Evolutionary conservation across 2,329 filamentous ascomycete genomes (phyloP).

Genomic region (Camptophora hylomeconis): DNA sequence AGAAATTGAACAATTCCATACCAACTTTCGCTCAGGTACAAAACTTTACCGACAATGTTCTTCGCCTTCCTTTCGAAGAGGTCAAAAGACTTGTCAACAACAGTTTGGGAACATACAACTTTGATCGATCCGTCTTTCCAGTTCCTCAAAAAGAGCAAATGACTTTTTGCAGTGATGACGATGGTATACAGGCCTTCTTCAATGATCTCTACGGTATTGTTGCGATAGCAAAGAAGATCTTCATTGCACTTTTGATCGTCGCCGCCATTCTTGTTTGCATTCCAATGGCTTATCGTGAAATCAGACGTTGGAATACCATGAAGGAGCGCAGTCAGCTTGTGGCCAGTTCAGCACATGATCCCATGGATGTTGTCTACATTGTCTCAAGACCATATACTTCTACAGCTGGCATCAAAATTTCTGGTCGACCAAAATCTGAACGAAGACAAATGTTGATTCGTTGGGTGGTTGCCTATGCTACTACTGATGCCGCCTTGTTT

Average conservation of each 20-base stretch:
- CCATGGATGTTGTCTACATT: conserved; percentile 81
- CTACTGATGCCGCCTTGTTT: conserved; percentile 71
- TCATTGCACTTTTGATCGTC: conserved; percentile 60
- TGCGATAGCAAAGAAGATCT: conserved; percentile 56
- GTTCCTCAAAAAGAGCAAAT: conserved; percentile 71
- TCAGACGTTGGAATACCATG: conserved; percentile 62
- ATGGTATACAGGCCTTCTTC: conserved; percentile 76
- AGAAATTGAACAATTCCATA: conserved; percentile 62
- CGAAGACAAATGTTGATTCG: conserved; percentile 60
- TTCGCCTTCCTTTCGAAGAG: conserved; percentile 68
- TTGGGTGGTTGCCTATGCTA: conserved; percentile 81
- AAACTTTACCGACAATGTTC: conserved; percentile 63
- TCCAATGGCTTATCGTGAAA: conserved; percentile 70
- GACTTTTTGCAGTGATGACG: conserved; percentile 78
- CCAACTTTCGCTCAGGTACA: conserved; percentile 75
- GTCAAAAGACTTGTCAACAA: conserved; percentile 62
- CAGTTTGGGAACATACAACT: conserved; percentile 58
- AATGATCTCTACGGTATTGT: conserved; percentile 53
- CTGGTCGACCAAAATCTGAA: conserved; percentile 45
- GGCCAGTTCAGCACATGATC: conserved; percentile 53
- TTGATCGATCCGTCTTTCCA: conserved; percentile 67
- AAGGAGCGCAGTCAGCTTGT: conserved; percentile 57
- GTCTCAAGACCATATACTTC: conserved; percentile 69
- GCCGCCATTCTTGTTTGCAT: conserved; percentile 60
- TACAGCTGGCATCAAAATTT: conserved; percentile 50